Evolutionary conservation across 1,284 basidiomycete species (phyloP).

Genomic region (Coniferiporia sulphurascens): DNA sequence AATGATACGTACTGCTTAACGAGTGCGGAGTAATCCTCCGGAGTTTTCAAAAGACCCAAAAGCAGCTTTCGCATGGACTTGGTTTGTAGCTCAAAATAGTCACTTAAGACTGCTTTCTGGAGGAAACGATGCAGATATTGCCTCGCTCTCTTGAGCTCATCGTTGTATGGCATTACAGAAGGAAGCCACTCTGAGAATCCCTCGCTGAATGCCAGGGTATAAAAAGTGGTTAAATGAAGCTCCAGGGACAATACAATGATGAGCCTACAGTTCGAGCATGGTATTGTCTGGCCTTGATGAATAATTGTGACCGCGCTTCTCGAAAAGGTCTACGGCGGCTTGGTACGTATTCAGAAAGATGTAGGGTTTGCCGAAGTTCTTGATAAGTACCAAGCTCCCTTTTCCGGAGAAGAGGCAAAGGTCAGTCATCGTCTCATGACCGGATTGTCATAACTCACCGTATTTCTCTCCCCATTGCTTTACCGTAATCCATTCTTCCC

Average conservation of each 20-base stretch:
- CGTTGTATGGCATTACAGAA: constrained; percentile 6
- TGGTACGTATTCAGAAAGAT: constrained; percentile 24
- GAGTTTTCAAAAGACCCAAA: not conserved
- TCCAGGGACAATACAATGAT: not conserved
- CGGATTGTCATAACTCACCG: constrained; percentile 9
- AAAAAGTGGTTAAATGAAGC: not conserved
- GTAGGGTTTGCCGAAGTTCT: constrained; percentile 20
- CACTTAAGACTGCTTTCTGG: not conserved
- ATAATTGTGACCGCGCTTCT: constrained; percentile 22
- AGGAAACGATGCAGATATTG: constrained; percentile 4
- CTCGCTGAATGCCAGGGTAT: not conserved
- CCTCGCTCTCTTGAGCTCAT: constrained; percentile 3
- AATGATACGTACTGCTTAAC: not conserved
- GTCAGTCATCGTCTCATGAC: not conserved
- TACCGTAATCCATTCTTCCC: constrained; percentile 15
- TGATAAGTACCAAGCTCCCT: constrained; percentile 23
- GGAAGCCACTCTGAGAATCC: not conserved
- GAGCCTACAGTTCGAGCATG: constrained; percentile 12
- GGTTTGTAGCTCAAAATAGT: not conserved
- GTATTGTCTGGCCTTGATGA: constrained; percentile 21
- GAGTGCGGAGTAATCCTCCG: not conserved
- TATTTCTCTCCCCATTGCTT: constrained; percentile 20
- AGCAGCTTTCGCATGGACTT: not conserved
- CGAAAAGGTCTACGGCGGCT: constrained; percentile 22
- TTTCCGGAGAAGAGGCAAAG: not conserved